These are phyloP conservation scores for Colletotrichum sp. DNA, from an alignment of 2,329 filamentous ascomycete genomes.

Conservation along the genomic window DNA sequence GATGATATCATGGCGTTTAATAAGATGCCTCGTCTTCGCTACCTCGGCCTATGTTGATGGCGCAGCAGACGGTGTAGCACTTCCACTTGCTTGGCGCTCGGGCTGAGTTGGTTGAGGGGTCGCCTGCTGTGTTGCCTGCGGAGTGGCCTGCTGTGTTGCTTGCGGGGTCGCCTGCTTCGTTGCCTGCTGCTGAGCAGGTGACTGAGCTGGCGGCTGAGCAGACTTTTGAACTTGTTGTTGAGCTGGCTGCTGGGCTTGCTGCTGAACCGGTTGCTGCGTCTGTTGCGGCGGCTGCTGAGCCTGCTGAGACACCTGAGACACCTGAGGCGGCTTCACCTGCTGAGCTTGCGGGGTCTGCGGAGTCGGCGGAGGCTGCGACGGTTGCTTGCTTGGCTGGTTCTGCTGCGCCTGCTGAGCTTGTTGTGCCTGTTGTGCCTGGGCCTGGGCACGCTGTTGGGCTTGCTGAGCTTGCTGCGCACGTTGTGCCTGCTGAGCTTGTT, in stretches of 20 bases:
- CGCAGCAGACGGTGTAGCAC: conserved; percentile 39
- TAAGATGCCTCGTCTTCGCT: neutral
- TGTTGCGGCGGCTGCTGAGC: conserved; percentile 29
- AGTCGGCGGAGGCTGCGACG: conserved; percentile 26
- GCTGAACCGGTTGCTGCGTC: conserved; percentile 29
- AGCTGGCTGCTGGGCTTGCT: conserved; percentile 33
- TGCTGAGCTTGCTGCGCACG: conserved; percentile 28
- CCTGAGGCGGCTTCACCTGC: conserved; percentile 24
- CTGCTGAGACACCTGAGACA: conserved; percentile 23
- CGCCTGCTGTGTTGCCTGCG: conserved; percentile 27
- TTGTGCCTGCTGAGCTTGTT: conserved; percentile 24
- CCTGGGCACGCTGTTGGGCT: conserved; percentile 7
- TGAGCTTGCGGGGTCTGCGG: conserved; percentile 24
- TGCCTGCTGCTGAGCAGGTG: conserved; percentile 23
- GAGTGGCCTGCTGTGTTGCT: conserved; percentile 6
- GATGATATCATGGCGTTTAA: neutral
- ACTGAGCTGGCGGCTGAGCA: conserved; percentile 28
- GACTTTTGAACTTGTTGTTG: conserved; percentile 27
- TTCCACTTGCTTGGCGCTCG: conserved; percentile 41
- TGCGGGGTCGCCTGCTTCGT: conserved; percentile 31
- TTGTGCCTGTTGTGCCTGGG: conserved; percentile 28
- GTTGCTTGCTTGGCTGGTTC: conserved; percentile 28
- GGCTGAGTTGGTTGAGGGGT: neutral
- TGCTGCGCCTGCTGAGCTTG: conserved; percentile 26
- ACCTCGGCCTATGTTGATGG: neutral